phyloP scores from a whole-genome alignment of 768 basidiomycete genomes.

The Mycena metata region DNA sequence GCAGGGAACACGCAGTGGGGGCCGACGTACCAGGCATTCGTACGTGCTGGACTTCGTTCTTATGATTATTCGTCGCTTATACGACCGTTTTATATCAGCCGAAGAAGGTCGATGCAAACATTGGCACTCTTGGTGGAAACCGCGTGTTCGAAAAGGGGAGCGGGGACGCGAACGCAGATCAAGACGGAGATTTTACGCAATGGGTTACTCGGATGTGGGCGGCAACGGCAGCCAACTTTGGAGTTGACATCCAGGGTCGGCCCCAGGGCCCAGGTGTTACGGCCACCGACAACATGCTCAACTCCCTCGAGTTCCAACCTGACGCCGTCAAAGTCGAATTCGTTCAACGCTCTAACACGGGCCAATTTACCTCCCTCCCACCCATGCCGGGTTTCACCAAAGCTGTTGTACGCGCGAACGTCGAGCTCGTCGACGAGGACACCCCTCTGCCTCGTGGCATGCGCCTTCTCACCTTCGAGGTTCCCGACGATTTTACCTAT shows the following conservation, averaged over 20 bases:
- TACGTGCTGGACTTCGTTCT: not conserved
- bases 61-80: not conserved
- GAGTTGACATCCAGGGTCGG: constrained; percentile 22
- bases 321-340: constrained; percentile 29
- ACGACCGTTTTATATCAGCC: constrained; percentile 11
- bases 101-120: constrained; percentile 34
- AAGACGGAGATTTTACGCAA: constrained; percentile 33
- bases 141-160: constrained; percentile 36
- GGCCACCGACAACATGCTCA: constrained; percentile 11
- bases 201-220: constrained; percentile 34
- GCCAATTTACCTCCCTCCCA: not conserved
- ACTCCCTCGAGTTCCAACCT: constrained; percentile 2
- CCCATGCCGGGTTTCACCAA: constrained; percentile 26
- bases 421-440: constrained; percentile 30
- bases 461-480: constrained; percentile 30
- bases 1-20: constrained; percentile 37
- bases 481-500: constrained; percentile 29
- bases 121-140: constrained; percentile 33
- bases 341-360: not conserved
- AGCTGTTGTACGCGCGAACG: constrained; percentile 16
- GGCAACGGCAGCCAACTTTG: constrained; percentile 33
- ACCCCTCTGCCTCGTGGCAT: constrained; percentile 31
- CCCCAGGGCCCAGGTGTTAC: not conserved
- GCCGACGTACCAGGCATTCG: constrained; percentile 35
- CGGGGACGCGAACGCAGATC: constrained; percentile 33